A percentile compares a stretch with the other conserved stretches of the same genome.
Evolutionary conservation across 2,329 filamentous ascomycete genomes (phyloP).

Genomic region (Gaeumannomyces sp.): DNA sequence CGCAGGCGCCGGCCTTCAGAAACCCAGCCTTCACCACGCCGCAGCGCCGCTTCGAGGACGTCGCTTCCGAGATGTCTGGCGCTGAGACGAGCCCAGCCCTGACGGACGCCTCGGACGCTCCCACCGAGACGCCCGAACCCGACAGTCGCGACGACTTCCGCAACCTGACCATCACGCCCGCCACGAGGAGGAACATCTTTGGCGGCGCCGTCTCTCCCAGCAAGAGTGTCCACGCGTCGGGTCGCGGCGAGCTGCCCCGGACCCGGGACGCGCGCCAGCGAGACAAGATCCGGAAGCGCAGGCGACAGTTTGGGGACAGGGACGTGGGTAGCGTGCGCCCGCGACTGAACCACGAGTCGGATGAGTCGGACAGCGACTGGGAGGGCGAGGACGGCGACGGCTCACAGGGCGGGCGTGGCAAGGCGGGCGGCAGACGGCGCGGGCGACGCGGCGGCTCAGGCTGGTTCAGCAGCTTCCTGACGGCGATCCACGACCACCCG

Average conservation of each 20-base stretch:
- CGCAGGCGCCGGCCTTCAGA: slow-evolving; percentile 51
- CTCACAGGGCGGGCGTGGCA: slow-evolving; percentile 19
- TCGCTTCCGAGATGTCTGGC: slow-evolving; percentile 49
- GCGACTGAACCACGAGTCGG: slow-evolving; percentile 38
- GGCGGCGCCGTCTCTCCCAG: slow-evolving; percentile 2
- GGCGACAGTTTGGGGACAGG: slow-evolving; percentile 42
- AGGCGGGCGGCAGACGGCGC: not conserved
- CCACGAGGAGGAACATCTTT: slow-evolving; percentile 29
- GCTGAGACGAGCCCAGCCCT: slow-evolving; percentile 55
- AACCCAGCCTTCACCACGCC: slow-evolving; percentile 61
- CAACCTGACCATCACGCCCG: slow-evolving; percentile 41
- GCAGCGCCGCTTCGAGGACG: slow-evolving; percentile 48
- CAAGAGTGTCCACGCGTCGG: slow-evolving; percentile 31
- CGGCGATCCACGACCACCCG: slow-evolving; percentile 49
- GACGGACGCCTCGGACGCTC: slow-evolving; percentile 50
- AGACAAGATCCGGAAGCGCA: slow-evolving; percentile 49
- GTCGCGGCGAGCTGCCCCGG: slow-evolving; percentile 58
- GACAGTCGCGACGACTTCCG: slow-evolving; percentile 36
- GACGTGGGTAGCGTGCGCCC: slow-evolving; percentile 46
- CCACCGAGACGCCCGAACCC: slow-evolving; percentile 45
- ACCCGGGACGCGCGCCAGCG: slow-evolving; percentile 32
- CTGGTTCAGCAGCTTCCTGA: slow-evolving; percentile 39
- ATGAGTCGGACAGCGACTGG: slow-evolving; percentile 43
- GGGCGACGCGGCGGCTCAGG: slow-evolving; percentile 19
- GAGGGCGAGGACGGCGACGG: slow-evolving; percentile 22